A percentile compares a stretch with the other conserved stretches of the same genome.
Conservation (phyloP, 176 grass and related monocot species). For the Cenchrus purpureus region DNA sequence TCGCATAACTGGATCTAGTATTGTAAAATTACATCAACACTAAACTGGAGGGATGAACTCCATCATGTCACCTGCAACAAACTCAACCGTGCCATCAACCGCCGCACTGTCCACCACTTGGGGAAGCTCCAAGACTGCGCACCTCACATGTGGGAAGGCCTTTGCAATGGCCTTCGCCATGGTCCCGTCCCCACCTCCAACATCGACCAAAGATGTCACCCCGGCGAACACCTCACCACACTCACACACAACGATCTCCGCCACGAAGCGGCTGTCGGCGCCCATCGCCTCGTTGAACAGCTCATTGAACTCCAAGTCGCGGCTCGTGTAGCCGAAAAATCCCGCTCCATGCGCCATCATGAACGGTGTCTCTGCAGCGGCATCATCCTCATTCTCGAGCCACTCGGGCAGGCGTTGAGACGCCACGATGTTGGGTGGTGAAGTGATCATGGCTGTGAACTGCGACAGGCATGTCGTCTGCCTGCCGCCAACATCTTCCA, state of each 20-base stretch:
- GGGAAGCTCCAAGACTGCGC: slow-evolving; percentile 18
- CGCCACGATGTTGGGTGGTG: neutral
- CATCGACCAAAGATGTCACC: neutral
- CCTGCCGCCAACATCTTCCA: neutral
- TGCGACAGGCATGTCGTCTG: neutral
- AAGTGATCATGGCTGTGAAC: neutral
- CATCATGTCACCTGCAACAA: slow-evolving; percentile 37
- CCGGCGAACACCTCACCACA: neutral
- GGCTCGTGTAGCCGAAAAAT: neutral
- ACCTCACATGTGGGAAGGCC: slow-evolving; percentile 1
- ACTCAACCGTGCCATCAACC: neutral
- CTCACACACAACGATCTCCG: neutral
- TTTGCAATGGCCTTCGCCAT: slow-evolving; percentile 13
- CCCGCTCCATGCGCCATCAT: neutral
- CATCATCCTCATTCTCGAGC: neutral
- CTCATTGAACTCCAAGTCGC: neutral
- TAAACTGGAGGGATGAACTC: neutral
- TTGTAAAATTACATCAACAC: too few relatives aligned
- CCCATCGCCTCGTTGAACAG: neutral
- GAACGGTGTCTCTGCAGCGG: neutral
- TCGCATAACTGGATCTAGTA: neutral
- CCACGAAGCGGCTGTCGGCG: slow-evolving; percentile 19
- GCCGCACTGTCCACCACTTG: neutral
- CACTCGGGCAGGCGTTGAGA: slow-evolving; percentile 1
- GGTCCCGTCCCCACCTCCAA: neutral